Percentiles rank a stretch among this genome's conserved stretches.
These are phyloP conservation scores for Melastoma malabathricum DNA, from an alignment of 345 rosid species.

Conservation along the genomic window DNA sequence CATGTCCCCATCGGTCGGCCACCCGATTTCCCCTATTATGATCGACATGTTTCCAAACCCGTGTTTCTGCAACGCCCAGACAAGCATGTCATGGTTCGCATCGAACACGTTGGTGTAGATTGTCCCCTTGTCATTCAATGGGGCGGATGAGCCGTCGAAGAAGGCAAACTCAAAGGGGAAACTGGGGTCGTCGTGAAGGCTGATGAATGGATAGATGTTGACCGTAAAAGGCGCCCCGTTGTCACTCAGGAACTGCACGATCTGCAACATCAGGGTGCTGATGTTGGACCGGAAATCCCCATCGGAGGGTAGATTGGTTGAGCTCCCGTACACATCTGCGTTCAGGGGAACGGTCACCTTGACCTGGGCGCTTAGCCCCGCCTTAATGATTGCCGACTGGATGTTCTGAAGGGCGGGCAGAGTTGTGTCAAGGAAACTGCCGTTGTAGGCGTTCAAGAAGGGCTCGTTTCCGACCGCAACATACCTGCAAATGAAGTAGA, in stretches of 20 bases:
- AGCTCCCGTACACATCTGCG: conserved; percentile 68
- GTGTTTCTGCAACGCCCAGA: conserved; percentile 71
- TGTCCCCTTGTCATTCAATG: conserved; percentile 52
- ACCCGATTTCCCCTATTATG: conserved; percentile 75
- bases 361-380: conserved; percentile 62
- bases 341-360: conserved; percentile 70
- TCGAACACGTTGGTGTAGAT: conserved; percentile 68
- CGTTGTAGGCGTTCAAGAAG: conserved; percentile 64
- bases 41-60: conserved; percentile 69
- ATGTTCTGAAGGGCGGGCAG: conserved; percentile 70
- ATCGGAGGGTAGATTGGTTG: conserved; percentile 45
- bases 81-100: conserved; percentile 78
- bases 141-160: conserved; percentile 50
- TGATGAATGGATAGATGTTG: conserved; percentile 84
- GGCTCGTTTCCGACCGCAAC: conserved; percentile 97
- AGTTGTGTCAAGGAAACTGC: conserved; percentile 47
- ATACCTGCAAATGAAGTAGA: conserved; percentile 35
- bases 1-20: conserved; percentile 89
- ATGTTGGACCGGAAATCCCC: conserved; percentile 84
- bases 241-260: conserved; percentile 57
- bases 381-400: conserved; percentile 65
- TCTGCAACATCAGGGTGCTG: conserved; percentile 53
- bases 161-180: conserved; percentile 86
- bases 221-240: conserved; percentile 63
- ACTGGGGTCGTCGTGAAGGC: conserved; percentile 53